Evolutionary conservation across 192 early-diverging fungal genomes (phyloP), one percentile per base, ranked within the genome.

Genomic region (Gonapodya prolifera): DNA sequence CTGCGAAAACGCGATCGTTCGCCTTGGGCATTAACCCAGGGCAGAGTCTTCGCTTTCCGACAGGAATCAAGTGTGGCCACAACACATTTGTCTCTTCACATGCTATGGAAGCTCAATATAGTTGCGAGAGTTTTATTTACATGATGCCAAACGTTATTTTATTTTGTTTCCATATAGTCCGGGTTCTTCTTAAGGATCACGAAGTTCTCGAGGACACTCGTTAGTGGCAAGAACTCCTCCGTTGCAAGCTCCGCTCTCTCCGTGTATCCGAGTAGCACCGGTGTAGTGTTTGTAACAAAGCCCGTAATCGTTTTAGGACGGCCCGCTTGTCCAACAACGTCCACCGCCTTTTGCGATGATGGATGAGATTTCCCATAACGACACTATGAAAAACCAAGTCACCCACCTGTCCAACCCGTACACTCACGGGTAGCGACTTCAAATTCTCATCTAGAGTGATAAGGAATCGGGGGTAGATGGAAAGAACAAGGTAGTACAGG

Each of bases 251-350:
- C 96, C 1, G 98, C 97, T 73, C 98, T 89, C 86, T 99, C 98
- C 70, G 92, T 92, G 81, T 96, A 96, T 23, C 92, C 96, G 79
- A 99, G 81, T 82, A 99, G 84, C 28, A 99, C 97, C 0, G 98
- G 98, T 35, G 98, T 98, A 33, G 94, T 90, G 82, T 99, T 95
- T 45, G 97, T 95, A 84, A 98, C 96, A 91, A 98, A 99, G 30
- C 98, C 98, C 1, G 96, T 98, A 80, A 99, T 98, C 0, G 96
- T 98, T 85, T 99, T 99, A 77, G 96, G 97, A 75, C 93, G 85
- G 30, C 98, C 98, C 0, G 97, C 98, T 83, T 99, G 96, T 34
- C 98, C 98, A 30, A 99, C 98, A 0, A 94, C 94, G 85, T 99
- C 98, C n/a, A 99, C 97, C 30, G 98, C 97, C 83, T n/a, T n/a